A percentile compares a stretch with the other conserved stretches of the same genome.
These are phyloP conservation scores for Nakaseomyces glabratus DNA, from an alignment of 1,139 yeast species.

Conservation along the genomic window DNA sequence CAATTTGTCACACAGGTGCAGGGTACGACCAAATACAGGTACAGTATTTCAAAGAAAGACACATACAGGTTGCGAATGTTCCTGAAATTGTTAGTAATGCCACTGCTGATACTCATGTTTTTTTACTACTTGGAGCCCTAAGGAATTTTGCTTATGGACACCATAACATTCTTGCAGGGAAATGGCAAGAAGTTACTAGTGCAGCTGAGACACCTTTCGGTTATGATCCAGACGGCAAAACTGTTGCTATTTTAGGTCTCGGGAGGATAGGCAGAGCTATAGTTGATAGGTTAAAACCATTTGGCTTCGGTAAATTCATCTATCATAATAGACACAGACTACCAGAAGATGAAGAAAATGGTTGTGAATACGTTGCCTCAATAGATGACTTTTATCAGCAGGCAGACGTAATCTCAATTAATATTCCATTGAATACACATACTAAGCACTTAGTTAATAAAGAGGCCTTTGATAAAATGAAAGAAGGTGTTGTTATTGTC, in stretches of 20 bases:
- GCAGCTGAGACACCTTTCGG: constrained; percentile 42
- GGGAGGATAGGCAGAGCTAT: constrained; percentile 73
- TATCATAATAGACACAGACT: constrained; percentile 55
- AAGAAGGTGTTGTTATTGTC: constrained; percentile 53
- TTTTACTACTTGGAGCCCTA: constrained; percentile 53
- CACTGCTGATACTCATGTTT: constrained; percentile 76
- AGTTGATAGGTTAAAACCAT: constrained; percentile 51
- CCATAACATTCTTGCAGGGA: constrained; percentile 43
- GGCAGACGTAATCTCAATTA: constrained; percentile 53
- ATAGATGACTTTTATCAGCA: constrained; percentile 46
- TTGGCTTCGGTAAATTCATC: constrained; percentile 51
- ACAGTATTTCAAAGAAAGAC: constrained; percentile 28
- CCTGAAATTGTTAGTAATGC: constrained; percentile 68
- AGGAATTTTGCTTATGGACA: constrained; percentile 52
- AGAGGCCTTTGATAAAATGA: constrained; percentile 47
- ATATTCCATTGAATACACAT: constrained; percentile 50
- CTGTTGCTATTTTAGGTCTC: constrained; percentile 62
- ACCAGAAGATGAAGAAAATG: constrained; percentile 45
- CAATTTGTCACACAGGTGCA: constrained; percentile 78
- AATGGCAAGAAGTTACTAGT: constrained; percentile 43
- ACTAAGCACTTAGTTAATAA: constrained; percentile 53
- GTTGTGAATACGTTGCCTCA: constrained; percentile 42
- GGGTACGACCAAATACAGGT: constrained; percentile 84
- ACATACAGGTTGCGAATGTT: constrained; percentile 62
- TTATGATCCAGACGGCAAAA: constrained; percentile 51